Base-by-base conservation (phyloP, 1,139 yeast species). In the Yarrowia galli region DNA sequence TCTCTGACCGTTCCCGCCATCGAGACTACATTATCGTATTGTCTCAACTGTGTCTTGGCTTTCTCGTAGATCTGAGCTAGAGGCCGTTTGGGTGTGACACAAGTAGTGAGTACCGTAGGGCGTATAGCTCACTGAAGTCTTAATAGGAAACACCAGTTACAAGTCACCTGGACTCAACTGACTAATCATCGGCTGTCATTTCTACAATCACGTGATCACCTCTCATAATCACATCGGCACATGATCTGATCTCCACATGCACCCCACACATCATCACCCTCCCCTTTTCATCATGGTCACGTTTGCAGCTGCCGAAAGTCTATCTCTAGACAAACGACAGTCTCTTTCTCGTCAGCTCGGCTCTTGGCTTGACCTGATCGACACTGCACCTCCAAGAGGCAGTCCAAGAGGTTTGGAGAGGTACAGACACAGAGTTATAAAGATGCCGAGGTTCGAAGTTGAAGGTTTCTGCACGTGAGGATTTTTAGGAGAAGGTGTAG, bases 1-100 rank as follows among this genome's bases (percentile, higher is more conserved):
- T 15, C 8, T 15, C 13, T 6, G 18, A 8, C 16, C 12, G 13
- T n/a, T n/a, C 38, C 16, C 36, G 2, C 32, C 38, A 35, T 36
- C 40, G 40, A 36, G n/a, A 15, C 40, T 48, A 32, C 54, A 18
- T 48, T 48, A 48, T 48, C 54, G 54, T 48, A 28, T 32, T 28
- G 54, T 48, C 54, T 46, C 28, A 28, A 12, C 54, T 48, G 54
- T 48, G 54, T 23, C 36, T 48, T 28, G 54, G 36, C 38, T 28
- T 48, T 23, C 8, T 6, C 23, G 22, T 28, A 48, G 22, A 25
- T 48, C 48, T 28, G 15, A 8, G 25, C 49, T 16, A 25, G 18
- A 46, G 36, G 6, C 8, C 8, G 32, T 28, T 28, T 28, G 32
- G 32, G 32, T 28, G 8, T 10, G 32, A n/a, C n/a, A n/a, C n/a